Evolutionary conservation across 257 asterid genomes (phyloP).

Genomic region (Fraxinus pennsylvanica): DNA sequence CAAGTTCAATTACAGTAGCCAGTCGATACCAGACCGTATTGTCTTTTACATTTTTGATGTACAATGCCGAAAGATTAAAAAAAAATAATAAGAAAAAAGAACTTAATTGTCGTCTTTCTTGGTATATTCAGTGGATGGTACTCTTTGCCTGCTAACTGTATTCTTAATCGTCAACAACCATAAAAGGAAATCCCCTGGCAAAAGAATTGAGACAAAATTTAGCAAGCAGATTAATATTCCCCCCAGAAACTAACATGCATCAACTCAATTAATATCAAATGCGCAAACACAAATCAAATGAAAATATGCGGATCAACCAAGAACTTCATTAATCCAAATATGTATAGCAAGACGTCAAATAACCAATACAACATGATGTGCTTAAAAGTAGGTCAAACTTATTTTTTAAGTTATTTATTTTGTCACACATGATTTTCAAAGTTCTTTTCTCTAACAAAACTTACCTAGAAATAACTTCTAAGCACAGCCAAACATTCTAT

Average conservation of each 20-base stretch:
- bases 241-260: neutral
- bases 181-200: slow-evolving; percentile 45
- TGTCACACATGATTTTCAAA: neutral
- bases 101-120: neutral
- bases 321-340: slow-evolving; percentile 6
- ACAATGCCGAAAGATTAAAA: neutral
- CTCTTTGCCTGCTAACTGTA: slow-evolving; percentile 11
- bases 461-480: neutral
- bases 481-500: neutral
- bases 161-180: slow-evolving; percentile 42
- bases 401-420: neutral
- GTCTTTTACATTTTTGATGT: neutral
- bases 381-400: neutral
- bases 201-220: neutral
- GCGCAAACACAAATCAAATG: slow-evolving; percentile 4
- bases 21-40: neutral
- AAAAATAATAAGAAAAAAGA: neutral
- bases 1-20: neutral
- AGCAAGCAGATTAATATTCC: slow-evolving; percentile 1
- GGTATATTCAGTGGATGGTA: slow-evolving; percentile 17
- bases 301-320: neutral
- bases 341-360: neutral
- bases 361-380: neutral
- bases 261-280: neutral
- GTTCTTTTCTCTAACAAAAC: neutral